Evolutionary conservation across 2,329 filamentous ascomycete genomes (phyloP), one percentile per base, ranked within the genome.

Genomic region (Fusarium equiseti): DNA sequence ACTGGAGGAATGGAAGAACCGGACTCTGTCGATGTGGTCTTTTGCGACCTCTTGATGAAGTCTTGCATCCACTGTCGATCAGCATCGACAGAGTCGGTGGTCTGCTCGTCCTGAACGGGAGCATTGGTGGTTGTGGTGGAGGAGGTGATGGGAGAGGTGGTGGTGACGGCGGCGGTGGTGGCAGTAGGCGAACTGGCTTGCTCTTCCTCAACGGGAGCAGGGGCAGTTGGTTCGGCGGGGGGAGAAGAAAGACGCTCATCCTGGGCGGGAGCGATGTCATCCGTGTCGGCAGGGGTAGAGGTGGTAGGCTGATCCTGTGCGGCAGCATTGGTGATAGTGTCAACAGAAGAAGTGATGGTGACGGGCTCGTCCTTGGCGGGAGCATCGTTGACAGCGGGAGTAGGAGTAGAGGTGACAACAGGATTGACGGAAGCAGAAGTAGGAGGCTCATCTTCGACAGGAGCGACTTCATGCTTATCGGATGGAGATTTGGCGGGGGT

Each of bases 31-130:
- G 57, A 10, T 26, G 8, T 24, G 20, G 15, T 78, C 69, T 75
- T 76, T 22, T 72, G 76, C 27, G 78, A 75, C n/a, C 77, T 77
- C 51, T 76, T 78, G 64, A 81, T 81, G 45, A 81, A 81, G 18
- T 77, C 76, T 8, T 76, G 71, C 73, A 81, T 76, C 81, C 79
- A 40, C 77, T 69, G 24, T 73, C 55, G 38, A 45, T 31, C 40
- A 26, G 32, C 10, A 24, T 55, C 32, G 31, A 55, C 50, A 10
- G 57, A 49, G 24, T 63, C 59, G 20, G 61, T 63, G 29, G 59
- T 26, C 12, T 55, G 54, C 15, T 42, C 55, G 32, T 72, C 64
- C 43, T 65, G 43, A 18, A 20, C 32, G 18, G 66, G 51, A 22
- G 63, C 62, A 29, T 60, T 57, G 6, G 52, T 46, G 10, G 22